A percentile compares a stretch with the other conserved stretches of the same genome.
phyloP scores from a whole-genome alignment of 1,284 basidiomycete species.

The Ceratobasidium sp. region DNA sequence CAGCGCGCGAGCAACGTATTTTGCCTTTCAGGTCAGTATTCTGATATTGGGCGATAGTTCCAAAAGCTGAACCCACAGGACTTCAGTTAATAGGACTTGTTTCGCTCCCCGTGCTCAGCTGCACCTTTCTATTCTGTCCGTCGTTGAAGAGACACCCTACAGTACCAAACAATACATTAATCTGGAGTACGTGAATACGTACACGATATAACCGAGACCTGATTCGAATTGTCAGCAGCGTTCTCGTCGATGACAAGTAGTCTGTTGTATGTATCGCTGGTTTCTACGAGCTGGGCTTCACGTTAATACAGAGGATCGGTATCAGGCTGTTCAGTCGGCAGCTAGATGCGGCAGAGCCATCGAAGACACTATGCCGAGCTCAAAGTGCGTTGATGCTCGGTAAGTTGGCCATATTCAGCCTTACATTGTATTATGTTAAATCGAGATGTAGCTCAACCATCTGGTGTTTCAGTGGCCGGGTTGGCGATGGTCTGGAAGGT shows the following conservation, averaged over 20 bases:
- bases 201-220: neutral
- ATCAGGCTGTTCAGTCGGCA: conserved; percentile 7
- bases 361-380: neutral
- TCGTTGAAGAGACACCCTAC: conserved; percentile 29
- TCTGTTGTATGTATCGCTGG: conserved; percentile 3
- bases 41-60: too few species aligned
- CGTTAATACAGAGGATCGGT: neutral
- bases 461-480: neutral
- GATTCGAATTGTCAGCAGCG: neutral
- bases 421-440: neutral
- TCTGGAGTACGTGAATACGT: conserved; percentile 1
- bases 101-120: neutral
- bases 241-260: neutral
- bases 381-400: conserved; percentile 23
- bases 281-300: too few species aligned
- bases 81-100: conserved; percentile 18
- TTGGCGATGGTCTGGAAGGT: conserved; percentile 28
- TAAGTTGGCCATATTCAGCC: neutral
- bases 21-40: too few species aligned
- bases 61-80: too few species aligned
- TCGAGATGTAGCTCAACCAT: neutral
- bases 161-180: conserved; percentile 6
- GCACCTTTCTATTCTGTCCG: conserved; percentile 19
- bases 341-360: conserved; percentile 7
- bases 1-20: too few species aligned